phyloP scores from a whole-genome alignment of 306 rosid genomes.

The Prinsepia uniflora region DNA sequence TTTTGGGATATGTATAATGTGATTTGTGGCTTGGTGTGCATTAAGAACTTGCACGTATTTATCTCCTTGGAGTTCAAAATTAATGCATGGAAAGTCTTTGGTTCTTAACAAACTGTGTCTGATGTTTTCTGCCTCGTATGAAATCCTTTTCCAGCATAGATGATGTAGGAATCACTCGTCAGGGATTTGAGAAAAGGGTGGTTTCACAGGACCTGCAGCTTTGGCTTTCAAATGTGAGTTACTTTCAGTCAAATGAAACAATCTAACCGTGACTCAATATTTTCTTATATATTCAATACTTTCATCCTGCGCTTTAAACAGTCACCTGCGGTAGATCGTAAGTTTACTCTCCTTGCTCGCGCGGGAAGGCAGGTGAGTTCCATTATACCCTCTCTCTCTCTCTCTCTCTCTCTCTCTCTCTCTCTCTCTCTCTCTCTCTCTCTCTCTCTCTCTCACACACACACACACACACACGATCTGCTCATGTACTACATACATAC shows the following conservation, averaged over 20 bases:
- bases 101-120: background rate
- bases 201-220: conserved; percentile 87
- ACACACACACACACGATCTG: background rate
- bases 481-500: background rate
- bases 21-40: background rate
- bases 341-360: conserved; percentile 86
- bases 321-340: conserved; percentile 70
- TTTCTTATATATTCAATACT: background rate
- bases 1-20: background rate
- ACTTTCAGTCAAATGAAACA: conserved; percentile 5
- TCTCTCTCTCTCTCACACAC: no score
- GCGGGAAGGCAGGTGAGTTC: conserved; percentile 85
- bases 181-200: conserved; percentile 93
- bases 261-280: background rate
- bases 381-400: background rate
- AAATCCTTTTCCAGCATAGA: conserved; percentile 47
- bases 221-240: conserved; percentile 90
- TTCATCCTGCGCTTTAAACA: conserved; percentile 25
- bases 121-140: conserved; percentile 12
- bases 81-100: background rate
- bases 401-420: background rate
- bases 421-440: no score
- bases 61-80: background rate
- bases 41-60: conserved; percentile 3
- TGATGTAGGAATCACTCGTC: conserved; percentile 65